Base-by-base conservation (phyloP, 331 rosid species). In the Acacia pycnantha region DNA sequence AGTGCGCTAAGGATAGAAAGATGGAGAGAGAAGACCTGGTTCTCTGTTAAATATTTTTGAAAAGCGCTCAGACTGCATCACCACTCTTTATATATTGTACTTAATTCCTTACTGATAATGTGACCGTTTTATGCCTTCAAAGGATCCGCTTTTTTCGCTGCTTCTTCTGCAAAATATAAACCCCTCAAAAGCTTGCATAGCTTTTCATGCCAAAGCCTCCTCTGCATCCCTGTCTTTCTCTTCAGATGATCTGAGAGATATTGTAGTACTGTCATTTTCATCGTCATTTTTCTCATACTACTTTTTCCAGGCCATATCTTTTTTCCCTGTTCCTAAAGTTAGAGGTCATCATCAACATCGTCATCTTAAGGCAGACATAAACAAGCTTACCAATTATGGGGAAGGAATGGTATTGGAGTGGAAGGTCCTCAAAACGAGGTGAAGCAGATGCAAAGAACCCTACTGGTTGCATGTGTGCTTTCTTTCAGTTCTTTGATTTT, bases 131-230 rank as follows among this genome's bases (percentile, higher is more conserved):
- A 77, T 82, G 93, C 41, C 87, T 83, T 81, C 74, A 77, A 24
- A 80, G 91, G 95, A 91, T 94, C 97, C 95, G 84, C 85, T 88
- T 88, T 91, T 87, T 68, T 85, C 92, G 92, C 91, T 89, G 86
- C 77, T 80, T 87, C 56, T 68, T 76, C 83, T 65, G 11, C 85
- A 61, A 48, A 77, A 22, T 46, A 44, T 58, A 58, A 22, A 54
- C 15, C 31, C 73, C 72, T 85, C 67, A 54, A 77, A 14, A 76
- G 68, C 86, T n/a, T 31, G 73, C 72, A 79, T 75, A 77, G 74
- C 66, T 51, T 70, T 27, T 80, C 61, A 80, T 16, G 70, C 84
- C 1, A 18, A 67, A 75, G 27, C 35, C 24, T 56, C 53, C 58
- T 64, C 21, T 3, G 51, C 47, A 19, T 54, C 76, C 22, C 69